Percentiles rank a stretch among this genome's conserved stretches.
These are phyloP conservation scores for Dryas integrifolia DNA, from an alignment of 331 rosid genomes.

Conservation along the genomic window DNA sequence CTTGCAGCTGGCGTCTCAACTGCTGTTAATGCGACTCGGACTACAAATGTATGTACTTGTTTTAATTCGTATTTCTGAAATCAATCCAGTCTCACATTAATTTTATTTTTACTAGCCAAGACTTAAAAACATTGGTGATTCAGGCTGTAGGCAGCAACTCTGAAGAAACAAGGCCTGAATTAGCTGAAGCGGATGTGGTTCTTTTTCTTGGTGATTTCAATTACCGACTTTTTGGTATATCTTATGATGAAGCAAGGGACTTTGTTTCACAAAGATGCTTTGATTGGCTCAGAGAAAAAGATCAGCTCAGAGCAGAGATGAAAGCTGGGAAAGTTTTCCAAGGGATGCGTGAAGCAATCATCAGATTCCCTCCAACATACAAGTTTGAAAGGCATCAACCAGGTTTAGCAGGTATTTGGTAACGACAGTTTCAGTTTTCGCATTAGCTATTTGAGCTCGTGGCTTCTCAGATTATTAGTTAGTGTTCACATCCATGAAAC, in stretches of 20 bases:
- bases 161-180: slow-evolving; percentile 81
- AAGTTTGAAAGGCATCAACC: slow-evolving; percentile 89
- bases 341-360: slow-evolving; percentile 97
- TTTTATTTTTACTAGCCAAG: slow-evolving; percentile 21
- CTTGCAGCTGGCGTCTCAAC: slow-evolving; percentile 94
- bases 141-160: slow-evolving; percentile 63
- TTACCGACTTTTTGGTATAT: slow-evolving; percentile 92
- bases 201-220: slow-evolving; percentile 93
- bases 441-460: not conserved
- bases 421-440: slow-evolving; percentile 1
- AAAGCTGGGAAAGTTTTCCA: slow-evolving; percentile 89
- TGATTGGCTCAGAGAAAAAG: slow-evolving; percentile 99
- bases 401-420: slow-evolving; percentile 77
- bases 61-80: not conserved
- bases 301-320: slow-evolving; percentile 98
- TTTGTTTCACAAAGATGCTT: slow-evolving; percentile 99
- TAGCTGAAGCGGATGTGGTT: slow-evolving; percentile 93
- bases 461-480: not conserved
- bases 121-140: slow-evolving; percentile 26
- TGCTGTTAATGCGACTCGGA: slow-evolving; percentile 57
- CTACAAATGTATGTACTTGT: slow-evolving; percentile 57
- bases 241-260: slow-evolving; percentile 99
- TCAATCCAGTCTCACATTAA: slow-evolving; percentile 7
- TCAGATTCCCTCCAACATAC: slow-evolving; percentile 94
- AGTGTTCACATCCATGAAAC: not conserved